Conservation (phyloP, 768 basidiomycete genomes). For the Hemileccinum rubropunctum region DNA sequence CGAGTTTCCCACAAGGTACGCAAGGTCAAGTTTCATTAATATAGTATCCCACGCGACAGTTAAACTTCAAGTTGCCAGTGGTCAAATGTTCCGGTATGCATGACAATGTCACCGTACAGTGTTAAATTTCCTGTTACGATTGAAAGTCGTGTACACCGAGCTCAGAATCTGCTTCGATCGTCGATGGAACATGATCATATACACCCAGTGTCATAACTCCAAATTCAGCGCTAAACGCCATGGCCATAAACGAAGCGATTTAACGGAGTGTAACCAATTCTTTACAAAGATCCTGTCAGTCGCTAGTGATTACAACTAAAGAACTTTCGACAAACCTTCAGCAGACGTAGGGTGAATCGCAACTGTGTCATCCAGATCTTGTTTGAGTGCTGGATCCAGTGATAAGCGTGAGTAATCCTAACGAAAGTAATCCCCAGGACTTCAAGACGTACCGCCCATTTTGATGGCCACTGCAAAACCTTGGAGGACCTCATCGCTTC, state of each 20-base stretch:
- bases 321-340: constrained; percentile 58
- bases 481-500: constrained; percentile 93
- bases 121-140: too few relatives aligned
- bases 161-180: not conserved
- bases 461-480: constrained; percentile 97
- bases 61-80: too few relatives aligned
- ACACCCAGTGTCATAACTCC: not conserved
- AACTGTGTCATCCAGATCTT: constrained; percentile 83
- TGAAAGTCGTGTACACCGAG: too few relatives aligned
- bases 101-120: too few relatives aligned
- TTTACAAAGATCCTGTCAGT: constrained; percentile 26
- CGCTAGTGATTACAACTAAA: not conserved
- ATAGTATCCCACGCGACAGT: too few relatives aligned
- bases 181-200: not conserved
- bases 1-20: too few relatives aligned
- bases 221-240: not conserved
- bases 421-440: not conserved
- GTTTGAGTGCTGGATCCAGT: constrained; percentile 56
- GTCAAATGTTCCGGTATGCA: too few relatives aligned
- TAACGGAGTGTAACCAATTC: constrained; percentile 59
- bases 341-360: constrained; percentile 90
- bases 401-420: constrained; percentile 4
- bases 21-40: too few relatives aligned
- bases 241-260: not conserved
- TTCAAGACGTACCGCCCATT: constrained; percentile 65